Evolutionary conservation across 805 yeast genomes (phyloP), one percentile per base, ranked within the genome.

Genomic region (Ogataea allantospora): DNA sequence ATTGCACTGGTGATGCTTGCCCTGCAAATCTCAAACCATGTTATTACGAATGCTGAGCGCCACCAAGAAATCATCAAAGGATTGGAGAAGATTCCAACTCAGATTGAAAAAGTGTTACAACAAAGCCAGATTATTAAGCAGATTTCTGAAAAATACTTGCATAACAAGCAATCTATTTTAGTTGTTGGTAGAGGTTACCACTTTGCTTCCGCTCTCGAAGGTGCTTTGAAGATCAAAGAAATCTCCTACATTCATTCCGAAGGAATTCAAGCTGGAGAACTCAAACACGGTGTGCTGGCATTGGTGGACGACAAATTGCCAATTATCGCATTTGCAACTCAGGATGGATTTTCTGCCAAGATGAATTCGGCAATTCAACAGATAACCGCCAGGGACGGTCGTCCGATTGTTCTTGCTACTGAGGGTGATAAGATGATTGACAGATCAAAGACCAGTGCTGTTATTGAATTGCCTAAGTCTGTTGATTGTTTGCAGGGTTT

Each of bases 211-310:
- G 98, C 99, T 16, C 74, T 93, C 55, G 99, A 93, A 69, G 99
- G 99, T 61, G 99, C 99, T 9, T 77, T 93, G 58, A 93, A 93
- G 70, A 91, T 93, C 62, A 93, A 93, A 70, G 99, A 93, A 67
- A 93, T 93, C 47, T 91, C 98, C 3, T 93, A 93, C 65, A 93
- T 93, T 88, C 99, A 93, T 65, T 88, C 97, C 14, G 99, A 93
- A 70, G 99, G 99, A 71, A 96, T 93, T 37, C 79, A 93, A 50
- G 99, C 99, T 15, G 99, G 99, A 64, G 99, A 93, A 68, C 79
- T 93, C 67, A 93, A 93, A 66, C 99, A 93, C 62, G 99, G 99
- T 68, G 96, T 88, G 21, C 77, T 93, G 57, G 99, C 99, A 6
- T 75, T 93, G 43, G 97, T 93, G 43, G 99, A 93, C 66, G 95